phyloP scores from a whole-genome alignment of 495 filamentous ascomycete genomes.

The Geoglossum glabrum region DNA sequence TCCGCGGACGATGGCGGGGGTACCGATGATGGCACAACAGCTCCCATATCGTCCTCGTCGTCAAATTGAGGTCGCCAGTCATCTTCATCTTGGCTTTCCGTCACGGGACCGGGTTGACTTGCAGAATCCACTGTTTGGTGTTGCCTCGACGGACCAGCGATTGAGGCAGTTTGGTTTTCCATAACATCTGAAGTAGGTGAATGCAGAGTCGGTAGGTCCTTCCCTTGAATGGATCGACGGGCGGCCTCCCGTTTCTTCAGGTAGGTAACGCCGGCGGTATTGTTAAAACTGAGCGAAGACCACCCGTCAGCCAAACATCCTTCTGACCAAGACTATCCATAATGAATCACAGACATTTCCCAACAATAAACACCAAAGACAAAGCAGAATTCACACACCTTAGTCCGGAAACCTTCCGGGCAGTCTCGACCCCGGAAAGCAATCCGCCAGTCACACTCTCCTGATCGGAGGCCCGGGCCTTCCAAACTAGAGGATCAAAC shows the following conservation, averaged over 20 bases:
- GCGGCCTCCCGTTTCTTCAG: slow-evolving; percentile 1
- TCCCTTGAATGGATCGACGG: slow-evolving; percentile 3
- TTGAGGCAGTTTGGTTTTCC: slow-evolving; percentile 5
- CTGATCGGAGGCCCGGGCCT: not conserved
- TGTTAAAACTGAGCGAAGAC: not conserved
- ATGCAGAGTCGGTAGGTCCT: slow-evolving; percentile 3
- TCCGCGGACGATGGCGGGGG: not conserved
- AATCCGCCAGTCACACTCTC: not conserved
- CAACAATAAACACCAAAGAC: not conserved
- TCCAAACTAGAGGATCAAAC: slow-evolving; percentile 1
- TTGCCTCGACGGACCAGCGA: slow-evolving; percentile 7
- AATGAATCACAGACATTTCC: no score
- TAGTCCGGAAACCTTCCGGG: not conserved
- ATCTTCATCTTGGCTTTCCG: slow-evolving; percentile 4
- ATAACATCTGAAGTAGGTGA: no score
- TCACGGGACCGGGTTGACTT: not conserved
- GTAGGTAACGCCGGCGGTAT: not conserved
- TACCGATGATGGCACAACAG: not conserved
- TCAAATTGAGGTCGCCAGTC: not conserved
- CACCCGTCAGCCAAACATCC: not conserved
- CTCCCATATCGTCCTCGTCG: not conserved
- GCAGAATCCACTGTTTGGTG: not conserved
- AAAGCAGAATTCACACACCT: not conserved
- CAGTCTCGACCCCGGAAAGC: not conserved
- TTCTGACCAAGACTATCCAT: no score